Conservation (phyloP, 768 basidiomycete species). For the Russula emetica region DNA sequence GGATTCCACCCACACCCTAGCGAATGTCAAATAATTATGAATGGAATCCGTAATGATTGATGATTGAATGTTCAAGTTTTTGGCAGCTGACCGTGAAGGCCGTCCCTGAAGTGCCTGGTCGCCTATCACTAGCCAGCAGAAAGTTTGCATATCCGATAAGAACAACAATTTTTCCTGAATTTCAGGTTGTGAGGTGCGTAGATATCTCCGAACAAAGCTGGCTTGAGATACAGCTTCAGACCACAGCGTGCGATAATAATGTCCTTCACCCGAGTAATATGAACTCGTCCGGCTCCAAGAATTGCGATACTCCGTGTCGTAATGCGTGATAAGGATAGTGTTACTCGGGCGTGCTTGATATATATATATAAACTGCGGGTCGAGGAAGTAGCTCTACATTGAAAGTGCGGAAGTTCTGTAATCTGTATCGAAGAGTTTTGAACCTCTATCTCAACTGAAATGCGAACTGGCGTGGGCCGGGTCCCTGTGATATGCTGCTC, state of each 20-base stretch:
- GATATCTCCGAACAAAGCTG: neutral
- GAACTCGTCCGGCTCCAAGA: neutral
- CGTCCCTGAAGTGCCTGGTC: neutral
- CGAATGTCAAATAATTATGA: neutral
- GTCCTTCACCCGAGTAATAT: neutral
- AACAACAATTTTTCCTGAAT: neutral
- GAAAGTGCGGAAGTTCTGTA: neutral
- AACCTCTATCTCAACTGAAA: too few species aligned
- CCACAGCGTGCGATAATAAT: neutral
- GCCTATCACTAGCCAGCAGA: neutral
- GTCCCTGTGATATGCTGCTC: too few species aligned
- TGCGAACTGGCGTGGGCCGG: too few species aligned
- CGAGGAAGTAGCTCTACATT: too few species aligned
- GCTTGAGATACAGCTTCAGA: neutral
- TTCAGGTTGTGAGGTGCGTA: neutral
- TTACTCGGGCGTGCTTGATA: neutral
- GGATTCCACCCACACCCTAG: neutral
- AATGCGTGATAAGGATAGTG: neutral
- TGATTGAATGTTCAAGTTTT: too few species aligned
- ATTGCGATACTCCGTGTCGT: neutral
- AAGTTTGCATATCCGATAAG: neutral
- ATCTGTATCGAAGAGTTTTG: too few species aligned
- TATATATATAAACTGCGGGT: neutral
- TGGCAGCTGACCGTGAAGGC: neutral
- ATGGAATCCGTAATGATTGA: too few species aligned